Base-by-base conservation (phyloP, 495 filamentous ascomycete genomes). In the Talaromyces adpressus region DNA sequence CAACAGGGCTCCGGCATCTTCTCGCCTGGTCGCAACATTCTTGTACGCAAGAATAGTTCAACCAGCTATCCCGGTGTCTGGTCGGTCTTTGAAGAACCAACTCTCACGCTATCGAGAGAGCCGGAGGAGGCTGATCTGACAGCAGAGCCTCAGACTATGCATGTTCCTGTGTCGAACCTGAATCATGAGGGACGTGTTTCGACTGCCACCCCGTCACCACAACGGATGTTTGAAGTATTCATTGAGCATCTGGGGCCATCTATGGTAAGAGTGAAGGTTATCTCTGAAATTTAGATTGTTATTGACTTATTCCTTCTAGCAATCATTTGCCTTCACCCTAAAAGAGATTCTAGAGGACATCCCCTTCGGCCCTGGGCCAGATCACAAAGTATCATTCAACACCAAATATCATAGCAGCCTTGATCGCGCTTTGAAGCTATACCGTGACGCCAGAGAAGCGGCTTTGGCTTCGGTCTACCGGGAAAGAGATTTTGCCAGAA, bases 271-370 rank as follows among this genome's bases (percentile, higher is more conserved):
- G 5, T 6, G 4, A 4, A 29, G 23, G 29, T 30, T 7, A 56
- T 25, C 61, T 58, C 9, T 53, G 1, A 57, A n/a, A 16, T 8
- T n/a, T 22, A 53, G 30, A n/a, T 5, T 20, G 34, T 18, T 30
- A 57, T 18, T 36, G 56, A 20, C 36, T 52, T 30, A 63, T 25
- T 36, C 22, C 27, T 36, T 52, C 30, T 39, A 87, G 81, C 94
- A 95, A 72, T 96, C 93, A 0, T 80, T 98, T 32, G 92, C 92
- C 11, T 92, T 89, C 63, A 98, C 94, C 0, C 80, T 98, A 36
- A 89, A 89, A 36, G 87, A 93, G 64, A 91, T 96, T 23, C 85
- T 98, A 12, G 87, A 91, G 25, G 91, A 96, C 49, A 84, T 96
- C 1, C 91, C 93, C 0, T 97, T 92, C 73, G 84, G 85, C 4